Evolutionary conservation across 768 basidiomycete species (phyloP), one percentile per base, ranked within the genome.

Genomic region (Grammothele lineata): DNA sequence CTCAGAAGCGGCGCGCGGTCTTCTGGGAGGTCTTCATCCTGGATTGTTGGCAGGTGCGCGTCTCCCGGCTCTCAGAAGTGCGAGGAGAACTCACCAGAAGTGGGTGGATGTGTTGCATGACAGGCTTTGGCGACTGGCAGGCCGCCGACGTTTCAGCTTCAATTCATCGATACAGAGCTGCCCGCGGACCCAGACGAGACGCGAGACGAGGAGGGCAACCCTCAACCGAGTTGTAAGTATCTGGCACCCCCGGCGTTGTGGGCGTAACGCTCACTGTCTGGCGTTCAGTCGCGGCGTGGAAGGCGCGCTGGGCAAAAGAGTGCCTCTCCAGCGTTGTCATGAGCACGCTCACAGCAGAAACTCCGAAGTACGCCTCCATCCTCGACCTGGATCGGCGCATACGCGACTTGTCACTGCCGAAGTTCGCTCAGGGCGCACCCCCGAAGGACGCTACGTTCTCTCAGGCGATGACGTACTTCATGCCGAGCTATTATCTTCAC

Each of bases 401-500:
- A 25, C 74, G 83, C 45, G 82, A 83, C 61, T 77, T 78, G 48
- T 62, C 80, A 77, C 37, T 87, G 5, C 86, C 86, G 7, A 66
- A 65, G 39, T 86, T 84, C 59, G 76, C 83, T 0, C 72, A 76
- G 41, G 76, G 73, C 3, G 49, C 70, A 0, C 69, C 75, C 0
- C 74, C 76, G 1, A 60, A 72, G 50, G 75, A 76, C 7, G 66
- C 66, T 1, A 77, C 78, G 3, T 66, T 87, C 10, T 68, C 73
- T 8, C 68, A 80, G 59, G 78, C 80, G 6, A 87, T 88, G 86
- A 77, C 75, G 27, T 76, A 82, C 61, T 86, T 77, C 57, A 87
- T 87, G 86, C 82, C 86, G 1, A 70, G 64, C 26, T 87, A 87
- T 57, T 88, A 87, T 61, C 75, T 81, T 1, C 77, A 85, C 56